phyloP scores from a whole-genome alignment of 257 asterid genomes.

The Verbascum thapsus region DNA sequence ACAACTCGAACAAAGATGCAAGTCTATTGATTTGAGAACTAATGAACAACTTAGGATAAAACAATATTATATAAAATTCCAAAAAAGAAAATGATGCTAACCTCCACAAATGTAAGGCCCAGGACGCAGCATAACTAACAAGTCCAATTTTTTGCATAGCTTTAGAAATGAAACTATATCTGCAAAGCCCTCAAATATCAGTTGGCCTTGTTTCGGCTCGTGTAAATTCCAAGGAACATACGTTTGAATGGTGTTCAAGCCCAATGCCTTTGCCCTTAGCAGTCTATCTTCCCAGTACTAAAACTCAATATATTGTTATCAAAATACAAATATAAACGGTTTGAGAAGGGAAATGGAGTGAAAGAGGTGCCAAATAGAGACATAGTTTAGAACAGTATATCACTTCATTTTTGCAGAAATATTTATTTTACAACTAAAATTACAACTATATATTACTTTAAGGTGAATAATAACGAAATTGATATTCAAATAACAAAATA shows the following conservation, averaged over 20 bases:
- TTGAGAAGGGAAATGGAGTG: not conserved
- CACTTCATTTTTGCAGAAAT: not conserved
- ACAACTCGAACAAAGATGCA: not conserved
- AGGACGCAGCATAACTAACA: constrained; percentile 91
- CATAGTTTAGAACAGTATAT: not conserved
- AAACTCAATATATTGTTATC: constrained; percentile 25
- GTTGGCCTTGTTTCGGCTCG: constrained; percentile 72
- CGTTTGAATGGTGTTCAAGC: constrained; percentile 89
- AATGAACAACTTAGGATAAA: constrained; percentile 2
- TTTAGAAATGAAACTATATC: constrained; percentile 74
- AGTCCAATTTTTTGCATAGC: constrained; percentile 77
- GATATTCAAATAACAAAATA: not conserved
- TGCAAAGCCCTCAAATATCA: constrained; percentile 78
- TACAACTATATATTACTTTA: not conserved
- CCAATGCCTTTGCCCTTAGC: constrained; percentile 92
- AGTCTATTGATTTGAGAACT: constrained; percentile 13
- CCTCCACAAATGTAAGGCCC: constrained; percentile 99
- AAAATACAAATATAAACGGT: not conserved
- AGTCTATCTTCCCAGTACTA: constrained; percentile 98
- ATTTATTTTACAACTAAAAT: not conserved
- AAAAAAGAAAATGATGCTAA: constrained; percentile 35
- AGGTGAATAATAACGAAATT: not conserved
- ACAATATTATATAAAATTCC: constrained; percentile 9
- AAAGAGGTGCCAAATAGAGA: not conserved
- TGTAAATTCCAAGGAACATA: constrained; percentile 97